A percentile compares a stretch with the other conserved stretches of the same genome.
Conservation (phyloP, 2,329 filamentous ascomycete species). For the Emmonsia crescens region DNA sequence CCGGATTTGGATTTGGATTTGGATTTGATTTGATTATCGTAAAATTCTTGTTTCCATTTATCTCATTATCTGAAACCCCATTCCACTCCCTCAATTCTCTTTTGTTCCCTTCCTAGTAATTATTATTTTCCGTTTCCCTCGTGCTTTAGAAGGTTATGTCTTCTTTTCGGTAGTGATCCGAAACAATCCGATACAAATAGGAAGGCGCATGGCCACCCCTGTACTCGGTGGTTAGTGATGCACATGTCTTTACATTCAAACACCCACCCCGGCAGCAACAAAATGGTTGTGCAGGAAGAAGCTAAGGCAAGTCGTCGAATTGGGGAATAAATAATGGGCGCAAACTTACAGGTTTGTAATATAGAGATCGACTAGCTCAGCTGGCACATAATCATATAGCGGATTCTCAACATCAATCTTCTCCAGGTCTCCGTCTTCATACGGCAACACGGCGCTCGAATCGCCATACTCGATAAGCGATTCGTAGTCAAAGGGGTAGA, state of each 20-base stretch:
- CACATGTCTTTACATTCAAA: background rate
- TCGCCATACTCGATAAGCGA: constrained; percentile 79
- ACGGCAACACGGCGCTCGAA: constrained; percentile 63
- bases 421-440: constrained; percentile 67
- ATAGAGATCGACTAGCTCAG: constrained; percentile 50
- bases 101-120: background rate
- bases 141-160: constrained; percentile 42
- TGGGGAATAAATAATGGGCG: background rate
- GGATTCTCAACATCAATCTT: constrained; percentile 69
- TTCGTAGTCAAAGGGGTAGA: constrained; percentile 74
- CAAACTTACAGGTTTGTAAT: constrained; percentile 68
- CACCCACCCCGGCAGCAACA: background rate
- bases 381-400: constrained; percentile 69
- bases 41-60: background rate
- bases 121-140: constrained; percentile 4
- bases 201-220: constrained; percentile 54
- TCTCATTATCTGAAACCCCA: background rate
- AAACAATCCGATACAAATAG: constrained; percentile 54
- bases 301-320: background rate
- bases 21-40: background rate
- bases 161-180: constrained; percentile 54
- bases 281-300: background rate
- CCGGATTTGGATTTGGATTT: background rate
- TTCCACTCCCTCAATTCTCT: background rate
- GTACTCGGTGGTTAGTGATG: constrained; percentile 12